These are phyloP conservation scores for Boletus reticulatus DNA, from an alignment of 768 basidiomycete genomes.

Conservation along the genomic window DNA sequence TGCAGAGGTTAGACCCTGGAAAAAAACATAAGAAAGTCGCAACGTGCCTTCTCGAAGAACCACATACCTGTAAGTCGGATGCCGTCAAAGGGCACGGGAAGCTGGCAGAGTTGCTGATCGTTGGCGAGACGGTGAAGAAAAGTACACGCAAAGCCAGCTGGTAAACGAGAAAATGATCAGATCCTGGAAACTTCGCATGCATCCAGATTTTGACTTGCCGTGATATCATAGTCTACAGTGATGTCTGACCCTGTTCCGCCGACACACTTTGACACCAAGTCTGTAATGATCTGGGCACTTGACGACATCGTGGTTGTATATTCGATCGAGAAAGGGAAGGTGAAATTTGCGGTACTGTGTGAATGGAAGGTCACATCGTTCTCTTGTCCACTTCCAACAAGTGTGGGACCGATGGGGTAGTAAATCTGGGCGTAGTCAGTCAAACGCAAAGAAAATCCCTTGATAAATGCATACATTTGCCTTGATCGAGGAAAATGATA, in stretches of 20 bases:
- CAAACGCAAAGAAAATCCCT: not conserved
- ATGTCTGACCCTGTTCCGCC: constrained; percentile 48
- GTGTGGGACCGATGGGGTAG: constrained; percentile 72
- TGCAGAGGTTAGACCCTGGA: constrained; percentile 19
- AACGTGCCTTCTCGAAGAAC: not conserved
- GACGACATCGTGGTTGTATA: constrained; percentile 60
- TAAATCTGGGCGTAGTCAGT: constrained; percentile 45
- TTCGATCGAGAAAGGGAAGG: constrained; percentile 69
- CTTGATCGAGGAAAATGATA: constrained; percentile 60
- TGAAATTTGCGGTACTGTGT: constrained; percentile 59
- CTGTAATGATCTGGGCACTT: constrained; percentile 49
- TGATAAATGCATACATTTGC: constrained; percentile 45
- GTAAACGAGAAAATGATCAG: constrained; percentile 7
- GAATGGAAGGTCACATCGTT: constrained; percentile 47
- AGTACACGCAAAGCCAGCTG: constrained; percentile 66
- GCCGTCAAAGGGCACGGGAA: constrained; percentile 63
- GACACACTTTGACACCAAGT: constrained; percentile 65
- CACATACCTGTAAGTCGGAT: constrained; percentile 25
- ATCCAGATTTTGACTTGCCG: constrained; percentile 34
- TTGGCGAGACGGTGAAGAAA: constrained; percentile 64
- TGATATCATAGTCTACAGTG: constrained; percentile 63
- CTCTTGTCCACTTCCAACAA: constrained; percentile 61
- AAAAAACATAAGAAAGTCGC: constrained; percentile 12
- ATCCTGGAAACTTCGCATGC: not conserved
- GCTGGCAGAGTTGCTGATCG: constrained; percentile 55